Evolutionary conservation across 2,329 filamentous ascomycete species (phyloP).

Genomic region (Colletotrichum australisinense): DNA sequence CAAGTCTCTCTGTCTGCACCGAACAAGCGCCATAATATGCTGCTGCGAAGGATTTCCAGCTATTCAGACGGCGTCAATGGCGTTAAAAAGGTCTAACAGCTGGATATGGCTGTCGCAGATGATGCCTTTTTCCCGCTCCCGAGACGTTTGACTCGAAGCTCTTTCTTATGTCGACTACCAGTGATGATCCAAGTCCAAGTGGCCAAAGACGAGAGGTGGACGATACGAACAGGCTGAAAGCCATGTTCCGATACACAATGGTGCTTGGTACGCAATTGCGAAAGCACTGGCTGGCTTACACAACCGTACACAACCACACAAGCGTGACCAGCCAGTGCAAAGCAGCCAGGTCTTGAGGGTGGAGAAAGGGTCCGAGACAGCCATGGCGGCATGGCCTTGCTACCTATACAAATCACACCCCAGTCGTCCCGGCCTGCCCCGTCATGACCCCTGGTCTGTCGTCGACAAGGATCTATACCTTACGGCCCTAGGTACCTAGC

Average conservation of each 20-base stretch:
- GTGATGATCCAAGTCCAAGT: conserved; percentile 22
- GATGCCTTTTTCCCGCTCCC: conserved; percentile 20
- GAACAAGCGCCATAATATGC: background rate
- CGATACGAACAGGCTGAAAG: conserved; percentile 22
- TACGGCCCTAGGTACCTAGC: conserved; percentile 31
- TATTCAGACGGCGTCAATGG: conserved; percentile 27
- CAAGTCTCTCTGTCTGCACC: conserved; percentile 22
- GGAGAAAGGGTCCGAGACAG: conserved; percentile 35
- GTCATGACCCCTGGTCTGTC: conserved; percentile 22
- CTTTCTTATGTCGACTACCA: conserved; percentile 28
- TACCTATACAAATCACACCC: conserved; percentile 8
- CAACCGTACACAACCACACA: background rate
- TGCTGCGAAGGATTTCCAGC: conserved; percentile 12
- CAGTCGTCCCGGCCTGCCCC: conserved; percentile 27
- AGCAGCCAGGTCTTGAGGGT: conserved; percentile 6
- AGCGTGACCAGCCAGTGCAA: background rate
- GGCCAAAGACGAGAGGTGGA: conserved; percentile 9
- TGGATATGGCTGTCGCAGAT: conserved; percentile 20
- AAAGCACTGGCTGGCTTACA: background rate
- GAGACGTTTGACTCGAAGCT: conserved; percentile 30
- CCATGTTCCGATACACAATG: conserved; percentile 1
- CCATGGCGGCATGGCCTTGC: conserved; percentile 21
- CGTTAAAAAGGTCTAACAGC: conserved; percentile 25
- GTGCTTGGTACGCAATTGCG: conserved; percentile 5
- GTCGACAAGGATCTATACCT: conserved; percentile 17